A percentile compares a stretch with the other conserved stretches of the same genome.
phyloP scores from a whole-genome alignment of 306 rosid genomes.

The Trifolium subterraneum region DNA sequence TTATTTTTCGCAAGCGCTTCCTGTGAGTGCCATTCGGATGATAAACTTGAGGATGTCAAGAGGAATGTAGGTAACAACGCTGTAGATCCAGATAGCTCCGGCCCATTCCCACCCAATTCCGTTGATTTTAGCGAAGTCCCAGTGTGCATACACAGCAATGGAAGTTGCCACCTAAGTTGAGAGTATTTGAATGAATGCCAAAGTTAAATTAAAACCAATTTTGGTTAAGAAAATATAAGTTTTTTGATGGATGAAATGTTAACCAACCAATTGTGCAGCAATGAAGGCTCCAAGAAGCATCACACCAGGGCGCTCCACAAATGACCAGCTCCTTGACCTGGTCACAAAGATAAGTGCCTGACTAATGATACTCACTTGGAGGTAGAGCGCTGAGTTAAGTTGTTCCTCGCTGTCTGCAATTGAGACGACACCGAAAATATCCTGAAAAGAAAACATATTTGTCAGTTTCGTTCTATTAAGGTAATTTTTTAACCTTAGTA shows the following conservation, averaged over 20 bases:
- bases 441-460: slow-evolving; percentile 36
- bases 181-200: background rate
- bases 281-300: slow-evolving; percentile 67
- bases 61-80: slow-evolving; percentile 74
- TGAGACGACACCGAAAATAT: slow-evolving; percentile 51
- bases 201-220: background rate
- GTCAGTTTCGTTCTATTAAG: slow-evolving; percentile 12
- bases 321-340: slow-evolving; percentile 86
- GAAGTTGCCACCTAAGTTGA: slow-evolving; percentile 63
- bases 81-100: slow-evolving; percentile 80
- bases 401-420: slow-evolving; percentile 48
- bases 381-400: slow-evolving; percentile 86
- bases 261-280: slow-evolving; percentile 73
- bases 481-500: background rate
- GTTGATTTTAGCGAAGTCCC: slow-evolving; percentile 72
- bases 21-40: slow-evolving; percentile 65
- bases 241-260: background rate
- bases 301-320: slow-evolving; percentile 67
- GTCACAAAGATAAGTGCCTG: slow-evolving; percentile 92
- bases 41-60: slow-evolving; percentile 76
- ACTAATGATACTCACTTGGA: slow-evolving; percentile 89
- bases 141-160: slow-evolving; percentile 70
- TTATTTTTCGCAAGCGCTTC: slow-evolving; percentile 67
- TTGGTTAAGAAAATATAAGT: background rate
- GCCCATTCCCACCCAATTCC: slow-evolving; percentile 93